Evolutionary conservation across 306 rosid species (phyloP).

Genomic region (Prinsepia uniflora): DNA sequence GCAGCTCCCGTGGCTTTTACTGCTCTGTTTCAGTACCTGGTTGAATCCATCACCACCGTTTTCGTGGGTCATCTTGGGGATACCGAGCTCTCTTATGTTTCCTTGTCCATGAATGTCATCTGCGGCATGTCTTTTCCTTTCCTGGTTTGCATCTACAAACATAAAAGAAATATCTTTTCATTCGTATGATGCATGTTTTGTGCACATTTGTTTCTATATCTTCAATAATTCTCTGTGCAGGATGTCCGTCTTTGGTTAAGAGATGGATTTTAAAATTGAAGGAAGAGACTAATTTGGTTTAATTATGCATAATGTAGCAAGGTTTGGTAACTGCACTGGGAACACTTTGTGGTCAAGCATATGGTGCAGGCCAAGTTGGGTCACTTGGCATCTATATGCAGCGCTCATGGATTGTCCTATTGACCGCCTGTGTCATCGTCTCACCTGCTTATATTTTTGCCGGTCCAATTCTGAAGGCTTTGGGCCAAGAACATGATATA

Average conservation of each 20-base stretch:
- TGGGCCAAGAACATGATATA: neutral
- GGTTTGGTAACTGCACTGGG: neutral
- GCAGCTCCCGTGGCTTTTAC: constrained; percentile 51
- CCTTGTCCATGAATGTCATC: constrained; percentile 60
- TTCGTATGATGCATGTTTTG: neutral
- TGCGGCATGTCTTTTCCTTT: constrained; percentile 70
- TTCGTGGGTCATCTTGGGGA: constrained; percentile 84
- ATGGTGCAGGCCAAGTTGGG: neutral
- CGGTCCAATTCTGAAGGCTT: neutral
- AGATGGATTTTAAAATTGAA: too few relatives aligned
- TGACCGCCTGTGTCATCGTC: neutral
- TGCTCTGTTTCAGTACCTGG: constrained; percentile 27
- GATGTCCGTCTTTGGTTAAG: too few relatives aligned
- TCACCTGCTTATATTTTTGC: neutral
- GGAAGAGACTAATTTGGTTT: too few relatives aligned
- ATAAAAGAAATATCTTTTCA: too few relatives aligned
- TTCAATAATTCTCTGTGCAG: neutral
- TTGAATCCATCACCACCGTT: constrained; percentile 40
- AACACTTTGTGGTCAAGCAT: neutral
- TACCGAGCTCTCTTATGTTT: constrained; percentile 64
- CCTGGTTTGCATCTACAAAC: constrained; percentile 24
- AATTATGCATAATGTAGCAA: neutral
- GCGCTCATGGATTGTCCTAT: neutral
- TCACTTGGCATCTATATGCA: neutral
- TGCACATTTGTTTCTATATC: too few relatives aligned